Conservation (phyloP, 176 grass and related monocot genomes). For the Olyra latifolia region DNA sequence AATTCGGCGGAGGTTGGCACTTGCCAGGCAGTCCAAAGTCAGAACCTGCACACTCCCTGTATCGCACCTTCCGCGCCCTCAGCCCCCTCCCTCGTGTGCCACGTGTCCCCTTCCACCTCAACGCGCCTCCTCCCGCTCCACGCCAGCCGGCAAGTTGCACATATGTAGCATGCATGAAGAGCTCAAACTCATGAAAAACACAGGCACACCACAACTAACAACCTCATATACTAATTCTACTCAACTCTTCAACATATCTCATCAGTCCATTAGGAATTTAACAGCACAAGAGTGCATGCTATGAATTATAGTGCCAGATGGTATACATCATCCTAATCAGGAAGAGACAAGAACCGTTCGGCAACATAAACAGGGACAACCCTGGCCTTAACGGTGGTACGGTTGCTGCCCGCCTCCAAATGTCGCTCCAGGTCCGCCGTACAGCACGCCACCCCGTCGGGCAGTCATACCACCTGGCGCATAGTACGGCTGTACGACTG, state of each 20-base stretch:
- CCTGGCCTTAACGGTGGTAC: constrained; percentile 24
- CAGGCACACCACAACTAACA: neutral
- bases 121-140: too few relatives aligned
- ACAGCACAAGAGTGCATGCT: neutral
- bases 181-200: neutral
- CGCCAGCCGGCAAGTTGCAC: too few relatives aligned
- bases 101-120: too few relatives aligned
- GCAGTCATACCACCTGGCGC: constrained; percentile 6
- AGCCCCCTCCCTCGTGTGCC: too few relatives aligned
- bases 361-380: constrained; percentile 17
- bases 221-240: neutral
- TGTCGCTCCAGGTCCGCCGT: constrained; percentile 38
- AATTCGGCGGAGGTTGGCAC: too few relatives aligned
- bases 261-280: neutral
- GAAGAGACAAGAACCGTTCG: constrained; percentile 20
- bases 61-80: too few relatives aligned
- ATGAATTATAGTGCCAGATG: neutral
- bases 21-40: too few relatives aligned
- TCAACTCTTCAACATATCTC: neutral
- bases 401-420: constrained; percentile 32
- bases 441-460: constrained; percentile 20
- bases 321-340: constrained; percentile 20
- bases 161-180: neutral
- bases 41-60: too few relatives aligned
- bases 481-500: constrained; percentile 22